Conservation (phyloP, 192 early-diverging fungal genomes). For the Coemansia reversa region DNA sequence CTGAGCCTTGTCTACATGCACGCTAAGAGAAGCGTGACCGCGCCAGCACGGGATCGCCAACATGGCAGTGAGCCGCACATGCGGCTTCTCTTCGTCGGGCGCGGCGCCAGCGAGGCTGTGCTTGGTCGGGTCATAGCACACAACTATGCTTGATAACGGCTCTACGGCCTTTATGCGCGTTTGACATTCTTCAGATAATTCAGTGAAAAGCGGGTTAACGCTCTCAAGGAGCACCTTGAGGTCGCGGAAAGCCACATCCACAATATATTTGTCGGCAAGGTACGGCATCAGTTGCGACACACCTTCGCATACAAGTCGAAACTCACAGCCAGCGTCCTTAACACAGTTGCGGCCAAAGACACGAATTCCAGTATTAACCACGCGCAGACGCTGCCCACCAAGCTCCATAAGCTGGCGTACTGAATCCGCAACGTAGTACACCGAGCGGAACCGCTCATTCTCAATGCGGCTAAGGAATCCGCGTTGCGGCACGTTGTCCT, state of each 20-base stretch:
- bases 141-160: slow-evolving; percentile 61
- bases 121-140: slow-evolving; percentile 53
- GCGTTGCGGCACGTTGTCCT: slow-evolving; percentile 68
- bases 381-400: slow-evolving; percentile 59
- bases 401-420: slow-evolving; percentile 76
- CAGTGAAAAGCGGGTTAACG: slow-evolving; percentile 55
- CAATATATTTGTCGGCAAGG: slow-evolving; percentile 49
- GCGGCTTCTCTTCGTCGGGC: slow-evolving; percentile 30
- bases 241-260: slow-evolving; percentile 54
- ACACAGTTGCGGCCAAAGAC: slow-evolving; percentile 78
- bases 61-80: slow-evolving; percentile 42
- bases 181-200: slow-evolving; percentile 52
- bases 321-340: slow-evolving; percentile 59
- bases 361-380: slow-evolving; percentile 92
- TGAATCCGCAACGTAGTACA: slow-evolving; percentile 85
- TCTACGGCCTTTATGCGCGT: slow-evolving; percentile 31
- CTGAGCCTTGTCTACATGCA: slow-evolving; percentile 75
- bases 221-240: slow-evolving; percentile 54
- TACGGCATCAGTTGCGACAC: slow-evolving; percentile 60
- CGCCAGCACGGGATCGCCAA: slow-evolving; percentile 72
- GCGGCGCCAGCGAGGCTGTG: neutral
- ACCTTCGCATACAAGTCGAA: slow-evolving; percentile 69
- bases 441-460: slow-evolving; percentile 61
- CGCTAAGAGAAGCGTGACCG: slow-evolving; percentile 68
- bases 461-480: slow-evolving; percentile 90